A percentile compares a stretch with the other conserved stretches of the same genome.
phyloP scores from a whole-genome alignment of 1,139 yeast genomes.

The Protomyces lactucae-debilis region DNA sequence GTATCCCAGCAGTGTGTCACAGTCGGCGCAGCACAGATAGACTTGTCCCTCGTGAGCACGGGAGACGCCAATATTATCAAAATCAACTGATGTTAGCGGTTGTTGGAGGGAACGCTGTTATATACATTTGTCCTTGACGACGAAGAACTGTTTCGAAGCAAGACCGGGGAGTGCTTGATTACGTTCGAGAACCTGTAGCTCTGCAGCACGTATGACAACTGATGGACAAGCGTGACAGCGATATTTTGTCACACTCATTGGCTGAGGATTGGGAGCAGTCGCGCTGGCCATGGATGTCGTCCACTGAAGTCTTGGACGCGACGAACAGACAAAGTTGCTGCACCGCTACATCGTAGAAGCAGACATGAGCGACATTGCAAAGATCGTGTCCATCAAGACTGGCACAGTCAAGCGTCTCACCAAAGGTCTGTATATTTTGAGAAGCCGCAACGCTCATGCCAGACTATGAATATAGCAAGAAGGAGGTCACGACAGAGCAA shows the following conservation, averaged over 20 bases:
- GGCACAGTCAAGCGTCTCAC: constrained; percentile 21
- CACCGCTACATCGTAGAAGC: neutral
- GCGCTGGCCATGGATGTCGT: neutral
- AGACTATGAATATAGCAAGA: constrained; percentile 7
- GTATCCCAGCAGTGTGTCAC: constrained; percentile 16
- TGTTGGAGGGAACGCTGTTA: neutral
- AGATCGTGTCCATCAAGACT: constrained; percentile 13
- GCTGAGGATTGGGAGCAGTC: neutral
- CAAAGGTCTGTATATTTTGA: neutral
- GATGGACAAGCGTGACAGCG: constrained; percentile 19
- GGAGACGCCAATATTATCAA: constrained; percentile 23
- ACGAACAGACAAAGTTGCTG: too few relatives aligned
- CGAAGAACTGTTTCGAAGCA: neutral
- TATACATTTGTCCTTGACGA: constrained; percentile 1
- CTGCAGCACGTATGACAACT: constrained; percentile 5
- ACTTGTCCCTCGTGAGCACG: constrained; percentile 16
- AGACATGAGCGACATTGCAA: constrained; percentile 6
- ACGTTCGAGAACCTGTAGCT: neutral
- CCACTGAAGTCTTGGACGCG: neutral
- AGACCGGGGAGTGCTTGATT: constrained; percentile 3
- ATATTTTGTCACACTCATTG: neutral
- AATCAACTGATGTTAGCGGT: neutral
- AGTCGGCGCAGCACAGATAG: constrained; percentile 19
- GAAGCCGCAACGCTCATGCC: neutral
- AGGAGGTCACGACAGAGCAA: constrained; percentile 14